Evolutionary conservation across 225 moss, liverwort and hornwort genomes (phyloP).

Genomic region (Anthoceros angustus): DNA sequence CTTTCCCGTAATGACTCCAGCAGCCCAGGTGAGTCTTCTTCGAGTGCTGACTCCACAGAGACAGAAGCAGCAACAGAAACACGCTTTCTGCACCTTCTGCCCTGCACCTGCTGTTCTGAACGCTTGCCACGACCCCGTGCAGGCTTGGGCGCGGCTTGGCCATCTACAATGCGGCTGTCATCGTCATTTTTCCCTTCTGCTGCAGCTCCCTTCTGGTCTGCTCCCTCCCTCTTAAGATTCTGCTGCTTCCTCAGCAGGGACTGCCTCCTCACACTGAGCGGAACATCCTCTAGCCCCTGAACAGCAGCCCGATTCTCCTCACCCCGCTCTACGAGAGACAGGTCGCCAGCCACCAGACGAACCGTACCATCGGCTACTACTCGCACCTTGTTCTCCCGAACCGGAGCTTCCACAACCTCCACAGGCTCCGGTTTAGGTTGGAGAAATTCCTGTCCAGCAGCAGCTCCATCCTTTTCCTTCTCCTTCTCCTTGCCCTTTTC

Average conservation of each 20-base stretch:
- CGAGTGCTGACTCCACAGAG: conserved; percentile 42
- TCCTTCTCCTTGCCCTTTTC: neutral
- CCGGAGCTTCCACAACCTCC: neutral
- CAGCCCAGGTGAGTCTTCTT: conserved; percentile 59
- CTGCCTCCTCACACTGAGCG: neutral
- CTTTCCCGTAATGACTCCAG: conserved; percentile 55
- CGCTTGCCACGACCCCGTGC: neutral
- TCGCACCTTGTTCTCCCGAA: neutral
- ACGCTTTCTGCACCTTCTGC: neutral
- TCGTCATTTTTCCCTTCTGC: neutral
- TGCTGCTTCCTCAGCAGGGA: neutral
- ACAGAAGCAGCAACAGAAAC: no score
- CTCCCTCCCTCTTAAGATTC: neutral
- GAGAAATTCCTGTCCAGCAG: neutral
- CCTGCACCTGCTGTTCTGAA: neutral
- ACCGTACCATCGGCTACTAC: neutral
- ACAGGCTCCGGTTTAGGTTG: neutral
- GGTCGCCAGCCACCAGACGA: neutral
- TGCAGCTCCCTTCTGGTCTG: neutral
- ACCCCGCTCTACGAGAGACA: neutral
- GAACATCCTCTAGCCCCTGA: neutral
- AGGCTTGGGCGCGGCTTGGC: neutral
- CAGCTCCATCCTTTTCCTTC: conserved; percentile 8
- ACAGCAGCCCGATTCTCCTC: neutral
- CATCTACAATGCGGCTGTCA: neutral